Evolutionary conservation across 768 basidiomycete genomes (phyloP).

Genomic region (Mycena crocata): DNA sequence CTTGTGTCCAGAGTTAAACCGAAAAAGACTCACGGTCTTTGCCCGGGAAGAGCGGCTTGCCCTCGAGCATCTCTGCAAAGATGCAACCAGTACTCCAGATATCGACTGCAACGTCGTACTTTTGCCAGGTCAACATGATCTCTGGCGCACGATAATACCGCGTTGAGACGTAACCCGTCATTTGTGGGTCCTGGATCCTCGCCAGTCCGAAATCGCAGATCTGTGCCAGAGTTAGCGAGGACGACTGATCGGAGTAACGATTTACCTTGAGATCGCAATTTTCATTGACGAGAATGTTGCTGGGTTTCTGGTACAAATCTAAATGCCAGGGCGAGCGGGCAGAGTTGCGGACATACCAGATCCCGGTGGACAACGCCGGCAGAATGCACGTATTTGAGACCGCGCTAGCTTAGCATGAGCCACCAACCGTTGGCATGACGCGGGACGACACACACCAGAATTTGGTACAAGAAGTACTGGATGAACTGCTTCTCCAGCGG

Average conservation of each 20-base stretch:
- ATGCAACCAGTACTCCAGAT: conserved; percentile 99
- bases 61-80: conserved; percentile 99
- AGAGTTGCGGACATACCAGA: conserved; percentile 65
- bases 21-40: conserved; percentile 89
- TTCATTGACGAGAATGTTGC: conserved; percentile 99
- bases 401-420: conserved; percentile 69
- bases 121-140: conserved; percentile 99
- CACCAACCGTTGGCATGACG: conserved; percentile 5
- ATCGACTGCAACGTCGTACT: conserved; percentile 99
- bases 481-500: conserved; percentile 99
- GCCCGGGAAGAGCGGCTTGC: conserved; percentile 98
- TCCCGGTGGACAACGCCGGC: conserved; percentile 99
- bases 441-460: conserved; percentile 70
- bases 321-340: not conserved
- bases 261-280: conserved; percentile 97
- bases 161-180: conserved; percentile 99
- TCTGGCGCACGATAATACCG: conserved; percentile 99
- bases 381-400: conserved; percentile 99
- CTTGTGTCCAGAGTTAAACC: conserved; percentile 6
- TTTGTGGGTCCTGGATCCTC: conserved; percentile 98
- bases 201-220: conserved; percentile 99
- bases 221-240: no score
- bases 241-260: no score
- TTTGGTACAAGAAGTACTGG: conserved; percentile 99
- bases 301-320: conserved; percentile 80